phyloP scores from a whole-genome alignment of 1,139 yeast species.

The Hyphopichia wangnamkhiaoensis region DNA sequence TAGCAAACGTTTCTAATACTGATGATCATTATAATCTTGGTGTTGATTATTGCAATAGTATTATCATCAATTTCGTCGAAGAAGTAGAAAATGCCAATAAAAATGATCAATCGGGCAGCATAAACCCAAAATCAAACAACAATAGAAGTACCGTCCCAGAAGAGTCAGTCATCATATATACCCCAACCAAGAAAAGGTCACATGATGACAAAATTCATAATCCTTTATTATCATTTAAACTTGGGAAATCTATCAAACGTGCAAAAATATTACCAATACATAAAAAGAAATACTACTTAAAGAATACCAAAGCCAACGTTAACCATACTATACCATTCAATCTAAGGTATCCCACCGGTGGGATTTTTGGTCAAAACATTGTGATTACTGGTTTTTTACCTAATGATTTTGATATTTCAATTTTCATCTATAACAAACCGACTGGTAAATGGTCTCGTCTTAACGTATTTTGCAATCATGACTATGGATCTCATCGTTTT shows the following conservation, averaged over 20 bases:
- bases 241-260: conserved; percentile 34
- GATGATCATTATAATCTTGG: conserved; percentile 23
- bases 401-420: conserved; percentile 54
- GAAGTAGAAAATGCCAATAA: conserved; percentile 23
- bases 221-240: conserved; percentile 38
- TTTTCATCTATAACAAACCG: conserved; percentile 59
- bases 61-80: conserved; percentile 34
- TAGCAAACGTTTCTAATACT: conserved; percentile 17
- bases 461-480: conserved; percentile 57
- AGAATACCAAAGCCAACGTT: neutral
- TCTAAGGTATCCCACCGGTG: conserved; percentile 58
- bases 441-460: conserved; percentile 67
- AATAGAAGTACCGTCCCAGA: conserved; percentile 12
- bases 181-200: conserved; percentile 27
- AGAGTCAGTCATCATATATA: conserved; percentile 41
- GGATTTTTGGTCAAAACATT: conserved; percentile 62
- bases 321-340: conserved; percentile 36
- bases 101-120: conserved; percentile 8
- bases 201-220: conserved; percentile 17
- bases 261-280: conserved; percentile 36
- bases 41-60: conserved; percentile 35
- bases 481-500: conserved; percentile 56
- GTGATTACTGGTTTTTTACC: conserved; percentile 61
- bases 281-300: conserved; percentile 7
- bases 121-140: conserved; percentile 1